Evolutionary conservation across 768 basidiomycete species (phyloP).

Genomic region (Trametes sanguinea): DNA sequence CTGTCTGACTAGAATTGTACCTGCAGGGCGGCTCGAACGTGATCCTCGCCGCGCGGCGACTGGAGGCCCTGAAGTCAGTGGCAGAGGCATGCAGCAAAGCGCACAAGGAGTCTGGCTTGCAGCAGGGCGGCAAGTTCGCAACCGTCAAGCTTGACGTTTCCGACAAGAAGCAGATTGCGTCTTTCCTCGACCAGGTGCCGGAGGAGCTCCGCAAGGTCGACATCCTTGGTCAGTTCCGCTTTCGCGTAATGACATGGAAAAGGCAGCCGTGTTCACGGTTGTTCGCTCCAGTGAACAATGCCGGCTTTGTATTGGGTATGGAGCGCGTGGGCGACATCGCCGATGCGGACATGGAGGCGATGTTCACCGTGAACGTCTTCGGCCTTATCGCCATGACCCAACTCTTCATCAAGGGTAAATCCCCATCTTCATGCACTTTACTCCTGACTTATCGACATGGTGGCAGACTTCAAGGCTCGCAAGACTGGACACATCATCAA

Average conservation of each 20-base stretch:
- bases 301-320: slow-evolving; percentile 87
- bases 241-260: neutral
- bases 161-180: slow-evolving; percentile 70
- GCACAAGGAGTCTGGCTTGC: slow-evolving; percentile 69
- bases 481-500: slow-evolving; percentile 91
- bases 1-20: neutral
- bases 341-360: slow-evolving; percentile 73
- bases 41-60: slow-evolving; percentile 79
- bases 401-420: slow-evolving; percentile 41
- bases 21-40: slow-evolving; percentile 82
- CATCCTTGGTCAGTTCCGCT: slow-evolving; percentile 65
- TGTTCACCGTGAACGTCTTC: slow-evolving; percentile 59
- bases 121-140: slow-evolving; percentile 78
- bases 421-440: slow-evolving; percentile 29
- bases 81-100: slow-evolving; percentile 66
- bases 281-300: slow-evolving; percentile 66
- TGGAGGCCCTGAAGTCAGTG: slow-evolving; percentile 71
- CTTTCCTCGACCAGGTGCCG: slow-evolving; percentile 72
- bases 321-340: slow-evolving; percentile 85
- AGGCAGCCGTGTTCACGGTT: neutral
- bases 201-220: slow-evolving; percentile 72
- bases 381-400: slow-evolving; percentile 87
- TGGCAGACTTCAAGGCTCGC: slow-evolving; percentile 30
- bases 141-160: slow-evolving; percentile 77
- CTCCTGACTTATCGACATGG: neutral